A percentile compares a stretch with the other conserved stretches of the same genome.
phyloP scores from a whole-genome alignment of 2,329 filamentous ascomycete species.

The Diaporthe vexans region DNA sequence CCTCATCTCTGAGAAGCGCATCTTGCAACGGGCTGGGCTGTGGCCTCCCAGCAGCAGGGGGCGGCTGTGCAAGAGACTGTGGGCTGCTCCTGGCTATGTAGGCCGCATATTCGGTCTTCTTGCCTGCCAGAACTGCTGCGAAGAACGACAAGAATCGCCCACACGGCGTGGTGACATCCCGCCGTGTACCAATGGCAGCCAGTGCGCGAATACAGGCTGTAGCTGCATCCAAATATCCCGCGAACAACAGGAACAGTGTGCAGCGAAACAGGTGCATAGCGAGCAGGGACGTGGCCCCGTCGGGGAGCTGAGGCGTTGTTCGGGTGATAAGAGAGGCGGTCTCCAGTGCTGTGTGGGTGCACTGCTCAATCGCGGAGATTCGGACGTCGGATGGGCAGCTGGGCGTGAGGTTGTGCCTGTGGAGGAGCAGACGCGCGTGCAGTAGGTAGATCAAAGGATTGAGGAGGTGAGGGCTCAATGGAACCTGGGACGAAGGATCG shows the following conservation, averaged over 20 bases:
- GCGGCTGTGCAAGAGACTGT: slow-evolving; percentile 48
- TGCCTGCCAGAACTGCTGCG: slow-evolving; percentile 73
- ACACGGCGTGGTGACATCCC: slow-evolving; percentile 82
- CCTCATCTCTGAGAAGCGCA: slow-evolving; percentile 76
- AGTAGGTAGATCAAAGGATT: slow-evolving; percentile 84
- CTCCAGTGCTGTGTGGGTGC: slow-evolving; percentile 80
- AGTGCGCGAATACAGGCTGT: slow-evolving; percentile 80
- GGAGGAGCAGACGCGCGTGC: slow-evolving; percentile 85
- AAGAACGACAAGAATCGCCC: slow-evolving; percentile 89
- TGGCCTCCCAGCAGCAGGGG: slow-evolving; percentile 46
- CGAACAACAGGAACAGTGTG: slow-evolving; percentile 82
- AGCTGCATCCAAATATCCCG: slow-evolving; percentile 80
- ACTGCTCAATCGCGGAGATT: slow-evolving; percentile 81
- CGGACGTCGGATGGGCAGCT: slow-evolving; percentile 76
- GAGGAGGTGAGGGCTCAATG: slow-evolving; percentile 81
- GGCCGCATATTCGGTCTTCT: slow-evolving; percentile 61
- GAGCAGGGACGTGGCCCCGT: slow-evolving; percentile 80
- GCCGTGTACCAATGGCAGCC: slow-evolving; percentile 76
- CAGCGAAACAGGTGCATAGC: slow-evolving; percentile 91
- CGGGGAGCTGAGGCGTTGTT: slow-evolving; percentile 70
- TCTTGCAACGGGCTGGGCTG: slow-evolving; percentile 52
- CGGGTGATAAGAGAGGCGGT: slow-evolving; percentile 83
- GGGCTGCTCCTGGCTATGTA: slow-evolving; percentile 54
- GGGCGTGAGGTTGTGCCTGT: slow-evolving; percentile 89
- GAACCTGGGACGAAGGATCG: slow-evolving; percentile 74